Conservation (phyloP, 2,329 filamentous ascomycete species). For the Aureobasidium namibiae region DNA sequence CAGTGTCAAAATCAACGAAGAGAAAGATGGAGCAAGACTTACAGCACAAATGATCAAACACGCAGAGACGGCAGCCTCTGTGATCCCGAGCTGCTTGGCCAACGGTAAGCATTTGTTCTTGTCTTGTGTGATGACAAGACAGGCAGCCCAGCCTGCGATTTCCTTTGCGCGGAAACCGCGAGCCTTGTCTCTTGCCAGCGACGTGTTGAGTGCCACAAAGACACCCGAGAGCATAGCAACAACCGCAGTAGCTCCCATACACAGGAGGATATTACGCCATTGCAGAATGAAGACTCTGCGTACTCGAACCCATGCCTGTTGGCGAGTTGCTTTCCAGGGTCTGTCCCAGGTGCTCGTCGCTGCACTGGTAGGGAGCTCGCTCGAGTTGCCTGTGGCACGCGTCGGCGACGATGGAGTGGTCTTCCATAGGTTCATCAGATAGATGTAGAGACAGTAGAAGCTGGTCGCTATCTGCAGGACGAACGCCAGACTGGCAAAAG, state of each 20-base stretch:
- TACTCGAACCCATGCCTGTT: slow-evolving; percentile 54
- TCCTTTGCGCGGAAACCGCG: slow-evolving; percentile 31
- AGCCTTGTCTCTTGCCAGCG: slow-evolving; percentile 41
- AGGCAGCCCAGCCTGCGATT: slow-evolving; percentile 55
- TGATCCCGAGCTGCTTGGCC: slow-evolving; percentile 54
- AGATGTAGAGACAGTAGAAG: slow-evolving; percentile 28
- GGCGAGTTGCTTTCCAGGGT: slow-evolving; percentile 10
- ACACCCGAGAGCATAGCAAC: slow-evolving; percentile 76
- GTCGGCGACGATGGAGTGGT: not conserved
- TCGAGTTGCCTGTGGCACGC: not conserved
- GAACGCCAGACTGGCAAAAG: slow-evolving; percentile 24
- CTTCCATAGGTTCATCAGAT: slow-evolving; percentile 19
- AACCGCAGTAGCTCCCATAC: slow-evolving; percentile 68
- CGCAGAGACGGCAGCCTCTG: slow-evolving; percentile 60
- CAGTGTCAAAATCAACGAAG: not conserved
- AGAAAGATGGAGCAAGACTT: slow-evolving; percentile 27
- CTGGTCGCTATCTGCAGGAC: slow-evolving; percentile 26
- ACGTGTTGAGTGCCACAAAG: slow-evolving; percentile 67
- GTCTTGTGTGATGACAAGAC: slow-evolving; percentile 48
- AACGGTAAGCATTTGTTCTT: slow-evolving; percentile 55
- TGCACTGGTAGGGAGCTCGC: slow-evolving; percentile 5
- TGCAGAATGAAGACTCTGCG: slow-evolving; percentile 68
- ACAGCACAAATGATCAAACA: slow-evolving; percentile 66
- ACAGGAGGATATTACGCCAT: slow-evolving; percentile 75
- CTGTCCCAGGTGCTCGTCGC: not conserved